A percentile compares a stretch with the other conserved stretches of the same genome.
These are phyloP conservation scores for Nyssa sinensis DNA, from an alignment of 148 eudicot species.

Conservation along the genomic window DNA sequence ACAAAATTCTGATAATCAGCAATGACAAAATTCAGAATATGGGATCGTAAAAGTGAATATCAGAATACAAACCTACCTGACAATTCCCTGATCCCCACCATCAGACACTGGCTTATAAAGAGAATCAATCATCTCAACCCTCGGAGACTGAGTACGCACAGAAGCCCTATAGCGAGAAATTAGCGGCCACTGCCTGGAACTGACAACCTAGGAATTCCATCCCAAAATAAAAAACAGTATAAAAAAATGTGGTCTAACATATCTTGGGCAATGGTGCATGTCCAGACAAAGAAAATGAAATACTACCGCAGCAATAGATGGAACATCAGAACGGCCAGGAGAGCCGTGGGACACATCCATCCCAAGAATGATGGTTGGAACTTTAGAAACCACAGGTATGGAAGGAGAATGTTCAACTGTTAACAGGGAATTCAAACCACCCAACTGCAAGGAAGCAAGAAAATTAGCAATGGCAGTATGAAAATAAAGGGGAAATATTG, in stretches of 20 bases:
- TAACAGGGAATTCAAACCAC: no score
- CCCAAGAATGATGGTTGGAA: slow-evolving; percentile 41
- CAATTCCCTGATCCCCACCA: slow-evolving; percentile 28
- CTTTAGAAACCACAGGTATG: slow-evolving; percentile 28
- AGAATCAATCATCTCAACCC: slow-evolving; percentile 33
- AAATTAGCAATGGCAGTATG: no score
- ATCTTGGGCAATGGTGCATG: background rate
- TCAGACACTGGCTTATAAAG: slow-evolving; percentile 25
- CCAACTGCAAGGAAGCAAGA: no score
- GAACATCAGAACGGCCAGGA: slow-evolving; percentile 42
- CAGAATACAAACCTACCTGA: slow-evolving; percentile 17
- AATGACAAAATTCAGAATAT: no score
- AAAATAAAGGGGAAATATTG: no score
- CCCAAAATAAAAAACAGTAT: background rate
- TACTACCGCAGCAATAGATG: slow-evolving; percentile 43
- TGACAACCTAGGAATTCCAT: slow-evolving; percentile 30
- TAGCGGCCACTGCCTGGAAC: slow-evolving; percentile 36
- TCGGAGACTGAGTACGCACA: slow-evolving; percentile 40
- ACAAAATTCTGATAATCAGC: no score
- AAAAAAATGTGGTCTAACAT: background rate
- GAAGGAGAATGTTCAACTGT: no score
- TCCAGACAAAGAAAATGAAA: background rate
- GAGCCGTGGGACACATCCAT: slow-evolving; percentile 59
- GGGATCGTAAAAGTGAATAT: background rate
- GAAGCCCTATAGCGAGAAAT: slow-evolving; percentile 39